Percentiles rank a stretch among this genome's conserved stretches.
These are phyloP conservation scores for Cenchrus purpureus DNA, from an alignment of 176 grass and related monocot genomes.

Conservation along the genomic window DNA sequence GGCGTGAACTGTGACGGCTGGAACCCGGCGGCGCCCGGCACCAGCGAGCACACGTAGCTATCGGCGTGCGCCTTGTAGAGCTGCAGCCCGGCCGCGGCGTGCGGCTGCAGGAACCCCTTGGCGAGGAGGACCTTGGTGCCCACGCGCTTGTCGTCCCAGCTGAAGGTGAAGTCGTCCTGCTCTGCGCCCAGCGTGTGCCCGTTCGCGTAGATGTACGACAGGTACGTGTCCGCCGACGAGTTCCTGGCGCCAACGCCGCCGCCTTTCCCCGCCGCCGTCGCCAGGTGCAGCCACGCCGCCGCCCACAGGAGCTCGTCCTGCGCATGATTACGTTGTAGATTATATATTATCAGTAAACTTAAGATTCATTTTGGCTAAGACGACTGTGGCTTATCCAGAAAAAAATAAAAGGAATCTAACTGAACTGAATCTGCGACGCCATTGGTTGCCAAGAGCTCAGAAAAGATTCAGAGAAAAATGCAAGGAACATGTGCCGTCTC, in stretches of 20 bases:
- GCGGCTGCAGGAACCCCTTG: constrained; percentile 49
- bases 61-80: constrained; percentile 86
- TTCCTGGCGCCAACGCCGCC: not conserved
- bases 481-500: not conserved
- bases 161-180: constrained; percentile 78
- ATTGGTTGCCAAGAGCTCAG: not conserved
- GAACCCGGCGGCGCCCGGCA: constrained; percentile 55
- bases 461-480: not conserved
- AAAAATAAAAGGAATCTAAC: not conserved
- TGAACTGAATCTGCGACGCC: not conserved
- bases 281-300: constrained; percentile 68
- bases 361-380: not conserved
- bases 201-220: constrained; percentile 79
- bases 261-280: not conserved
- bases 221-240: constrained; percentile 46
- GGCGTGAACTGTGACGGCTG: constrained; percentile 69
- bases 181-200: constrained; percentile 59
- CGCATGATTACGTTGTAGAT: not conserved
- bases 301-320: constrained; percentile 97
- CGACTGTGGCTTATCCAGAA: not conserved
- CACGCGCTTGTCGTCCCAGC: constrained; percentile 83
- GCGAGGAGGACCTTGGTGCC: constrained; percentile 76
- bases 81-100: constrained; percentile 25
- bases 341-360: not conserved
- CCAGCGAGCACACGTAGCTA: constrained; percentile 68